phyloP scores from a whole-genome alignment of 1,284 basidiomycete genomes.

The Leccinum pachyderme region DNA sequence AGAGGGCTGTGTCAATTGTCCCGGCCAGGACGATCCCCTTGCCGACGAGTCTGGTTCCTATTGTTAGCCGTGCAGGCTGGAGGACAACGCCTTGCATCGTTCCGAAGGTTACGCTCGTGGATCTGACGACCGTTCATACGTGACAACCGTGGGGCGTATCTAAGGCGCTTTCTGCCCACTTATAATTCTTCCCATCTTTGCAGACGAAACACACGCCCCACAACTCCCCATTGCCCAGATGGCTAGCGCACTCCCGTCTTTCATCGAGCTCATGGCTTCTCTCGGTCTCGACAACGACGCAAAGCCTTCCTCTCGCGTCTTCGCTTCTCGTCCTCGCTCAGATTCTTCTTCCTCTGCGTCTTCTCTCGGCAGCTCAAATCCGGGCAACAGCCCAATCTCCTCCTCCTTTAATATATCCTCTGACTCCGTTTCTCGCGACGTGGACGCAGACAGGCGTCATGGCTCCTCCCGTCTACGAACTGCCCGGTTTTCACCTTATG shows the following conservation, averaged over 20 bases:
- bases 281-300: slow-evolving; percentile 59
- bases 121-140: slow-evolving; percentile 35
- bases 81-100: slow-evolving; percentile 34
- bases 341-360: slow-evolving; percentile 34
- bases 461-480: slow-evolving; percentile 38
- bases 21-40: slow-evolving; percentile 29
- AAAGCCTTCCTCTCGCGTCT: slow-evolving; percentile 28
- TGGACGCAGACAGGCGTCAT: slow-evolving; percentile 28
- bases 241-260: slow-evolving; percentile 70
- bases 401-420: slow-evolving; percentile 38
- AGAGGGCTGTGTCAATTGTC: slow-evolving; percentile 23
- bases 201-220: slow-evolving; percentile 33
- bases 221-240: slow-evolving; percentile 34
- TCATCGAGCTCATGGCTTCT: slow-evolving; percentile 79
- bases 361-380: slow-evolving; percentile 28
- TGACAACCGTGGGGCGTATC: slow-evolving; percentile 40
- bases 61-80: slow-evolving; percentile 35
- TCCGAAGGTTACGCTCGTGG: slow-evolving; percentile 43
- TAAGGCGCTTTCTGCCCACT: slow-evolving; percentile 23
- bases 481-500: slow-evolving; percentile 66
- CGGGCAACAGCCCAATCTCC: slow-evolving; percentile 31
- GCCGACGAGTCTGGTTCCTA: slow-evolving; percentile 33
- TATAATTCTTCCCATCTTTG: slow-evolving; percentile 26
- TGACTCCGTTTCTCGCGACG: slow-evolving; percentile 46
- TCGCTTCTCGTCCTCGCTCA: slow-evolving; percentile 30